These are phyloP conservation scores for Trypanosoma mega DNA, from an alignment of 208 protist species.

Conservation along the genomic window DNA sequence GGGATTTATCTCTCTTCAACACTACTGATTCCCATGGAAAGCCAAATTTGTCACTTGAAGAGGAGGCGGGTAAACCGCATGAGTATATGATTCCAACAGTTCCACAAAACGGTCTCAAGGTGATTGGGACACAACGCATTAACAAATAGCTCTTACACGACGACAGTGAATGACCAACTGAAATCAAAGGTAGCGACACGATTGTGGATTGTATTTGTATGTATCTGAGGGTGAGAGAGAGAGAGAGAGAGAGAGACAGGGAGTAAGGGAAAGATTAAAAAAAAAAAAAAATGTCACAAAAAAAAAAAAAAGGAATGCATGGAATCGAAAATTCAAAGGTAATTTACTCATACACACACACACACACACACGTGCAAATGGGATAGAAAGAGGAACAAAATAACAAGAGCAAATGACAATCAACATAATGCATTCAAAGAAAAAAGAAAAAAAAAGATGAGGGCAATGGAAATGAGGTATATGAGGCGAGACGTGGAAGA, in stretches of 20 bases:
- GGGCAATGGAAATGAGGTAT: no score
- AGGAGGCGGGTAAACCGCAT: slow-evolving; percentile 72
- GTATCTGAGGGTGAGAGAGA: slow-evolving; percentile 1
- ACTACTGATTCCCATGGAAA: slow-evolving; percentile 2
- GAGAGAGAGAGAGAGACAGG: neutral
- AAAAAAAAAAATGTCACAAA: neutral
- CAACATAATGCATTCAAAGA: no score
- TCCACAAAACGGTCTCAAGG: slow-evolving; percentile 75
- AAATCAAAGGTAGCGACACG: no score
- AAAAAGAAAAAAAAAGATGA: no score
- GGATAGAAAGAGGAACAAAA: no score
- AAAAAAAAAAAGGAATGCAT: slow-evolving; percentile 10
- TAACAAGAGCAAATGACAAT: no score
- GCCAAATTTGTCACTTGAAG: slow-evolving; percentile 38
- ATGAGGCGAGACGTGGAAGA: no score
- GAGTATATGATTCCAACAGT: slow-evolving; percentile 84
- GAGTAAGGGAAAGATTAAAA: slow-evolving; percentile 19
- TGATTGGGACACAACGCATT: slow-evolving; percentile 47
- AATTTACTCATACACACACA: no score
- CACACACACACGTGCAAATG: no score
- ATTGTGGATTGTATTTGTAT: slow-evolving; percentile 1
- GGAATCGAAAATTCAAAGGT: no score
- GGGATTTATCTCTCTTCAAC: slow-evolving; percentile 61
- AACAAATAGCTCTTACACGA: no score
- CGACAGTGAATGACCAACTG: no score